Percentiles rank a stretch among this genome's conserved stretches.
phyloP scores from a whole-genome alignment of 2,329 filamentous ascomycete species.

The Plectosphaerella cucumerina region DNA sequence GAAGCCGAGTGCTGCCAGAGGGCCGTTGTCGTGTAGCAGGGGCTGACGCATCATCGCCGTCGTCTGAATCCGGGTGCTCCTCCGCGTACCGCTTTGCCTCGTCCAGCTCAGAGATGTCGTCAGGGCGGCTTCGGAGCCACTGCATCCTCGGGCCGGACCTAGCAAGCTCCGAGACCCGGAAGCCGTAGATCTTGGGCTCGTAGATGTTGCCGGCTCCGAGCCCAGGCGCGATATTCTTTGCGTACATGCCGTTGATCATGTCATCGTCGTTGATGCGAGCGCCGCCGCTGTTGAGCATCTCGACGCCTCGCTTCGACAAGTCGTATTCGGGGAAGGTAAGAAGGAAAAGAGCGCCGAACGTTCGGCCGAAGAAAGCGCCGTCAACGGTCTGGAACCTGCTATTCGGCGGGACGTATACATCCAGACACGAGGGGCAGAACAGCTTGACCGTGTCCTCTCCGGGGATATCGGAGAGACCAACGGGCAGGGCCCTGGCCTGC shows the following conservation, averaged over 20 bases:
- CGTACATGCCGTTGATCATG: slow-evolving; percentile 80
- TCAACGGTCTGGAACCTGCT: slow-evolving; percentile 96
- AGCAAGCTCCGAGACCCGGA: slow-evolving; percentile 86
- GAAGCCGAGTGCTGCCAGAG: slow-evolving; percentile 34
- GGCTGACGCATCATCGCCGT: slow-evolving; percentile 45
- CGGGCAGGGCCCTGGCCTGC: slow-evolving; percentile 83
- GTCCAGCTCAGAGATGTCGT: slow-evolving; percentile 76
- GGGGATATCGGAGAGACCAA: slow-evolving; percentile 90
- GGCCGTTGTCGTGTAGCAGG: slow-evolving; percentile 34
- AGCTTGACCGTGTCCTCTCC: slow-evolving; percentile 98
- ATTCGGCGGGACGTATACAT: slow-evolving; percentile 96
- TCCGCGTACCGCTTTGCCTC: slow-evolving; percentile 59
- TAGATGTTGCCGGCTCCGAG: slow-evolving; percentile 82
- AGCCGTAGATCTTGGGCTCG: slow-evolving; percentile 94
- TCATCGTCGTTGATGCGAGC: slow-evolving; percentile 33
- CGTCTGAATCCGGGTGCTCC: slow-evolving; percentile 53
- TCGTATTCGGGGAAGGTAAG: slow-evolving; percentile 98
- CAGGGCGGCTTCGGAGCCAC: slow-evolving; percentile 84
- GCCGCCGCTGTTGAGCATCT: slow-evolving; percentile 41
- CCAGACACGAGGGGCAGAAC: slow-evolving; percentile 93
- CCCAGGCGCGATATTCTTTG: slow-evolving; percentile 83
- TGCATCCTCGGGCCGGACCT: slow-evolving; percentile 92
- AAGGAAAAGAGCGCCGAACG: slow-evolving; percentile 94
- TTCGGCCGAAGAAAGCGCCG: slow-evolving; percentile 96
- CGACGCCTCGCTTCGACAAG: slow-evolving; percentile 66